Conservation (phyloP, 352 stramenopile species). For the Elongisporangium undulatum region DNA sequence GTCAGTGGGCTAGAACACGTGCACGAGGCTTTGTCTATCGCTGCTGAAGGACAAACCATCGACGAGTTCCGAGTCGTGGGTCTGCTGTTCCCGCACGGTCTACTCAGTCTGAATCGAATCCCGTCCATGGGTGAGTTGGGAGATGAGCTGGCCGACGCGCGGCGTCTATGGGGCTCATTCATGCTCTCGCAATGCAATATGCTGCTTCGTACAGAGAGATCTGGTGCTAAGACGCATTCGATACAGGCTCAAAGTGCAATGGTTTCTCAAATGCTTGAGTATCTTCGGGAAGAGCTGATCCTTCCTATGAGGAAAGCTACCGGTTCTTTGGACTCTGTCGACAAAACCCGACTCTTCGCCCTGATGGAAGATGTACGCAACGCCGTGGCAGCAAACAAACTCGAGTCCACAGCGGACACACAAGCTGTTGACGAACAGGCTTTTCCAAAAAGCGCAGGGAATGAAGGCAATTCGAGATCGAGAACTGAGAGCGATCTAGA, state of each 20-base stretch:
- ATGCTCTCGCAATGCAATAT: constrained; percentile 42
- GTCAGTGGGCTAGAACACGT: constrained; percentile 51
- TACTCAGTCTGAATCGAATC: constrained; percentile 18
- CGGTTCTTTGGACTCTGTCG: not conserved
- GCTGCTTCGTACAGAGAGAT: constrained; percentile 3
- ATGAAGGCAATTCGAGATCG: not conserved
- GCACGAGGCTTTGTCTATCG: constrained; percentile 11
- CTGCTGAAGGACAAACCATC: constrained; percentile 6
- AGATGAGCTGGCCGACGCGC: constrained; percentile 41
- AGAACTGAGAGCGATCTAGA: not conserved
- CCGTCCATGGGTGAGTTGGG: constrained; percentile 42
- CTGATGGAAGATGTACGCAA: not conserved
- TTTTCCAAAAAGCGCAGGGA: not conserved
- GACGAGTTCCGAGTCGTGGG: constrained; percentile 13
- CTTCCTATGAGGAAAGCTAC: not conserved
- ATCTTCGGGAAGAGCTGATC: not conserved
- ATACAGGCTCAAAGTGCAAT: not conserved
- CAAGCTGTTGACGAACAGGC: not conserved
- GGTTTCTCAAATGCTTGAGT: not conserved
- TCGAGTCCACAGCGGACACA: too few relatives aligned
- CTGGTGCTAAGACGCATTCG: not conserved
- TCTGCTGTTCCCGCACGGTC: constrained; percentile 32
- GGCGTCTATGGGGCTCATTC: constrained; percentile 30
- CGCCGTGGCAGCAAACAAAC: not conserved
- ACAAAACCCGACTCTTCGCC: not conserved